Conservation (phyloP, 345 rosid genomes). For the Citrus mangshanensis region DNA sequence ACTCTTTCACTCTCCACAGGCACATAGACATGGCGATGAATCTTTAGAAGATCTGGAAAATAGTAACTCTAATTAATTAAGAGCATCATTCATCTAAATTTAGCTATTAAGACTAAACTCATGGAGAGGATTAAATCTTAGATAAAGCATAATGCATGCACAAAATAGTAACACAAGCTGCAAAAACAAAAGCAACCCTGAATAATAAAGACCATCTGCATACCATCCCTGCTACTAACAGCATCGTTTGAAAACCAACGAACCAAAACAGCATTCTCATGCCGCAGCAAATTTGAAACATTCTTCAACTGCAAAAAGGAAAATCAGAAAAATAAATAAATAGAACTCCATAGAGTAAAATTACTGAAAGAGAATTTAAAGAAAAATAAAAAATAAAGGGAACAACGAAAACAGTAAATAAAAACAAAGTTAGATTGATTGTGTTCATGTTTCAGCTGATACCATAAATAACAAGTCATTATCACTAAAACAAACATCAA, state of each 20-base stretch:
- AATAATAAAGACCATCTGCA: not conserved
- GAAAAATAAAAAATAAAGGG: not conserved
- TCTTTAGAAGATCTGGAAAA: constrained; percentile 49
- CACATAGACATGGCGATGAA: constrained; percentile 14
- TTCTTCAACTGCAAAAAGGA: constrained; percentile 49
- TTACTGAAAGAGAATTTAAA: not conserved
- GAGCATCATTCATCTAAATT: not conserved
- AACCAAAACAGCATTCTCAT: constrained; percentile 45
- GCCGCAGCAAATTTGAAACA: constrained; percentile 45
- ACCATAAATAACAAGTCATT: not conserved
- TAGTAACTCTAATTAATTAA: constrained; percentile 7
- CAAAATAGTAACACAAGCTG: not conserved
- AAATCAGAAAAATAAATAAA: no score
- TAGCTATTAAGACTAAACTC: not conserved
- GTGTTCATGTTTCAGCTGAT: not conserved
- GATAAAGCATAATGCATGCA: not conserved
- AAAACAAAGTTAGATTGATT: not conserved
- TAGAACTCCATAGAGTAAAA: not conserved
- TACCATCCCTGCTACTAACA: constrained; percentile 53
- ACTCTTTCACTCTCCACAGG: constrained; percentile 32
- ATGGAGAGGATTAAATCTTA: not conserved
- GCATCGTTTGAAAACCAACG: constrained; percentile 57
- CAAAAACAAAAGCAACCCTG: not conserved
- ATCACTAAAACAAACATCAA: not conserved
- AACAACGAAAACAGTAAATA: not conserved